Evolutionary conservation across 352 stramenopile genomes (phyloP).

Genomic region (Phytopythium kandeliae): DNA sequence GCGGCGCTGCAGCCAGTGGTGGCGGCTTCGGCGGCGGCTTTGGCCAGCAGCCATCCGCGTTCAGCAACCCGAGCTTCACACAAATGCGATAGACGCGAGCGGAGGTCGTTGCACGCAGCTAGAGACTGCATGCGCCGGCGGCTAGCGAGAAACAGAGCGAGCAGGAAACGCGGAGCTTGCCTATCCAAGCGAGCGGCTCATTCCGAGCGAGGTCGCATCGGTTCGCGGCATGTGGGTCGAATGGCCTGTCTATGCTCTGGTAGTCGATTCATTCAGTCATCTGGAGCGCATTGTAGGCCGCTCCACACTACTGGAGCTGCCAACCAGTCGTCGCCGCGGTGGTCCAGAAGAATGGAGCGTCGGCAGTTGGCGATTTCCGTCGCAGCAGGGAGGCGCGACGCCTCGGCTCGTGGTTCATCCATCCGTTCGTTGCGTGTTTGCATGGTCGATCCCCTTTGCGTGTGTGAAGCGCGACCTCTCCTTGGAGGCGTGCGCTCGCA

Average conservation of each 20-base stretch:
- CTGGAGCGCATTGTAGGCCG: background rate
- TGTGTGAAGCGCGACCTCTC: background rate
- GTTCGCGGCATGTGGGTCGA: background rate
- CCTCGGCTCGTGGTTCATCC: no score
- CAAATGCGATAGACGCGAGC: constrained; percentile 28
- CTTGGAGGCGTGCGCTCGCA: constrained; percentile 23
- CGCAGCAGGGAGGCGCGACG: background rate
- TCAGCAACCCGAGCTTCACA: constrained; percentile 45
- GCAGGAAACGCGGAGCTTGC: no score
- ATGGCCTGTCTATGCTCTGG: background rate
- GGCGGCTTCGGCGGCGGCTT: constrained; percentile 32
- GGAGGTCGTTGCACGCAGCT: no score
- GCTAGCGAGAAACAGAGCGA: no score
- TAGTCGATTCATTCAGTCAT: background rate
- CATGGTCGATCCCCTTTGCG: background rate
- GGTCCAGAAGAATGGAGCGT: no score
- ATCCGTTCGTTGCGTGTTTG: background rate
- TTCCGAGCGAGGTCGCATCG: background rate
- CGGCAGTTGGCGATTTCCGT: background rate
- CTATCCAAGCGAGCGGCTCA: no score
- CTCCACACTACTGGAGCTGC: background rate
- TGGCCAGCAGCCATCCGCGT: constrained; percentile 29
- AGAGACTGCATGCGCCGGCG: no score
- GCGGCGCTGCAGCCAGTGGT: constrained; percentile 5
- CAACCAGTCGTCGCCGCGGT: no score